Evolutionary conservation across 2,329 filamentous ascomycete genomes (phyloP), one percentile per base, ranked within the genome.

Genomic region (Ceratocystis destructans): DNA sequence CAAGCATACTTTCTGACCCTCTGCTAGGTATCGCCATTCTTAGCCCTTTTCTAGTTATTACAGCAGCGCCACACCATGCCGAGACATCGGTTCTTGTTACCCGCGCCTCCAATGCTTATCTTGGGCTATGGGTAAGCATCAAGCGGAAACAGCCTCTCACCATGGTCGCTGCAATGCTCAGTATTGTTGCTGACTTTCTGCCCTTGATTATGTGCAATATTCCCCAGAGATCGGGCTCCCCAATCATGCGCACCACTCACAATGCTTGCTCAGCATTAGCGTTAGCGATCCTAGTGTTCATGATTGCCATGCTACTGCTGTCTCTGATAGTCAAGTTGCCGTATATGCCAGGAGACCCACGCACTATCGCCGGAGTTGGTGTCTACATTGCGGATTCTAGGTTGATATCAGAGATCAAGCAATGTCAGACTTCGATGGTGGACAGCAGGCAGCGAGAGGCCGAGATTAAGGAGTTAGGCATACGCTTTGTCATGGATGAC

Each of bases 21-120:
- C 37, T 22, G 22, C 33, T 28, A 64, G 66, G 59, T 50, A 62
- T 71, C 46, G 70, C 71, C 2, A 68, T 66, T 17, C 64, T 67
- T 37, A 64, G 65, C 50, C 71, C 72, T 8, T 73, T 69, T 64
- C 46, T 69, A 5, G 69, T 68, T 5, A 70, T 74, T 28, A 61
- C 61, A 3, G 50, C 68, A 5, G 67, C 64, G 7, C 69, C 65
- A 5, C 67, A 64, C 46, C 31, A 37, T 2, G 65, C 67, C 1
- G 41, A 50, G 37, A 64, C 37, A 2, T 68, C 61, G 3, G 65
- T 68, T 8, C 45, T 68, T 6, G n/a, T 64, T 8, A 67, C 44
- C 15, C 61, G 65, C n/a, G 37, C 65, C n/a, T 61, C 65, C 10
- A 68, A 68, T 46, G 53, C 65, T 3, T 67, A 67, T 48, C 37